Percentiles rank a stretch among this genome's conserved stretches.
Conservation (phyloP, 345 rosid genomes). For the Aquilaria malaccensis region DNA sequence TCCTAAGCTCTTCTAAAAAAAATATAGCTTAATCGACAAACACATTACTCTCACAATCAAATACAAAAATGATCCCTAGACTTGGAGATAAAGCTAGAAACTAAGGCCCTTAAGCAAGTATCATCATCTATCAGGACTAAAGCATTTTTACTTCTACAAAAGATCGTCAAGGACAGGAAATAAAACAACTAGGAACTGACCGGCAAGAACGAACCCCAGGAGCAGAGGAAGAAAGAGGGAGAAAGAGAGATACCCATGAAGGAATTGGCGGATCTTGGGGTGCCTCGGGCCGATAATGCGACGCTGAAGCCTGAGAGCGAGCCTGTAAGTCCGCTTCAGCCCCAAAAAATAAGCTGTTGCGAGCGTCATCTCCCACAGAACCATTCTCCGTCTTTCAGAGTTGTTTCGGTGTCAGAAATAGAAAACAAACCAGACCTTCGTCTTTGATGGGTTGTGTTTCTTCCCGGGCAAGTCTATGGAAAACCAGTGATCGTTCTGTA, state of each 20-base stretch:
- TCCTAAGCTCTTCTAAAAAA: too few relatives aligned
- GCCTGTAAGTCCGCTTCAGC: constrained; percentile 64
- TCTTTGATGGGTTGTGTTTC: background rate
- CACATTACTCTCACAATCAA: too few relatives aligned
- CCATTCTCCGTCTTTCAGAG: constrained; percentile 33
- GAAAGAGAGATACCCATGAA: constrained; percentile 36
- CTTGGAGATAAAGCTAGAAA: too few relatives aligned
- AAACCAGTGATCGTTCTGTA: background rate
- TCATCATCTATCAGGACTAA: too few relatives aligned
- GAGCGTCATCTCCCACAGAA: constrained; percentile 87
- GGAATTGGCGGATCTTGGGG: constrained; percentile 54
- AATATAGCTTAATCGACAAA: too few relatives aligned
- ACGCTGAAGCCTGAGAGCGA: constrained; percentile 68
- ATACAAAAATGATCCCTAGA: too few relatives aligned
- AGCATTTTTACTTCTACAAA: background rate
- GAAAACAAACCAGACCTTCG: background rate
- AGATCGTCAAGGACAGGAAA: background rate
- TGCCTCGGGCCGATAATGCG: constrained; percentile 46
- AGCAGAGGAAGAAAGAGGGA: background rate
- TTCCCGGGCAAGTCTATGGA: background rate
- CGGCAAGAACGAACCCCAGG: background rate
- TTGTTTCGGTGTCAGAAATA: background rate
- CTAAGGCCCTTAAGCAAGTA: too few relatives aligned
- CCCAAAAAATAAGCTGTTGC: constrained; percentile 88
- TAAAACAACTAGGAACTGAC: background rate